Evolutionary conservation across 1,139 yeast species (phyloP).

Genomic region (Saccharomyces hybrid): DNA sequence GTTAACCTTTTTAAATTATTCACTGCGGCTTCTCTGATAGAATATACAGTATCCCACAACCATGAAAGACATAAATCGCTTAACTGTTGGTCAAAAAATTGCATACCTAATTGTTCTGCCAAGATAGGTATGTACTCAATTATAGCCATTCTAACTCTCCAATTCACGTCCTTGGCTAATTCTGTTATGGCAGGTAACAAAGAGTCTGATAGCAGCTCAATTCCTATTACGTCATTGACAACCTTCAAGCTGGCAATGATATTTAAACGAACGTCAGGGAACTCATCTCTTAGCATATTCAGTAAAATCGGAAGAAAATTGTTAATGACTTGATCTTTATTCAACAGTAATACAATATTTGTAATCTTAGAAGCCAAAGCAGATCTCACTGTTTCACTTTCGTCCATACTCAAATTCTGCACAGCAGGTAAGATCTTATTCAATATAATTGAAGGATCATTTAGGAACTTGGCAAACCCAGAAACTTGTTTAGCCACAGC

Average conservation of each 20-base stretch:
- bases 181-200: conserved; percentile 93
- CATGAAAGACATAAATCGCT: conserved; percentile 89
- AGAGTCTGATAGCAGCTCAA: conserved; percentile 75
- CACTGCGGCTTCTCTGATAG: conserved; percentile 95
- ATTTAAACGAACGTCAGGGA: conserved; percentile 91
- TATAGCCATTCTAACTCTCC: conserved; percentile 97
- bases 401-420: conserved; percentile 78
- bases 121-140: conserved; percentile 93
- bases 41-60: conserved; percentile 97
- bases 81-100: conserved; percentile 85
- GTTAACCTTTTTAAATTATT: conserved; percentile 71
- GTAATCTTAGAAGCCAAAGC: conserved; percentile 87
- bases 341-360: conserved; percentile 76
- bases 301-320: conserved; percentile 79
- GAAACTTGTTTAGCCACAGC: conserved; percentile 91
- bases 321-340: conserved; percentile 77
- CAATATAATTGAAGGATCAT: conserved; percentile 43
- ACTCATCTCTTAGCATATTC: conserved; percentile 92
- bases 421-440: conserved; percentile 76
- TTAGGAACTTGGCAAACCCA: conserved; percentile 55
- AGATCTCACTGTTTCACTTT: conserved; percentile 87
- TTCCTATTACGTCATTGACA: conserved; percentile 91
- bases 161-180: conserved; percentile 90
- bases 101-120: conserved; percentile 92
- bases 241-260: conserved; percentile 86